phyloP scores from a whole-genome alignment of 1,284 basidiomycete genomes.

The Puccinia hordei region DNA sequence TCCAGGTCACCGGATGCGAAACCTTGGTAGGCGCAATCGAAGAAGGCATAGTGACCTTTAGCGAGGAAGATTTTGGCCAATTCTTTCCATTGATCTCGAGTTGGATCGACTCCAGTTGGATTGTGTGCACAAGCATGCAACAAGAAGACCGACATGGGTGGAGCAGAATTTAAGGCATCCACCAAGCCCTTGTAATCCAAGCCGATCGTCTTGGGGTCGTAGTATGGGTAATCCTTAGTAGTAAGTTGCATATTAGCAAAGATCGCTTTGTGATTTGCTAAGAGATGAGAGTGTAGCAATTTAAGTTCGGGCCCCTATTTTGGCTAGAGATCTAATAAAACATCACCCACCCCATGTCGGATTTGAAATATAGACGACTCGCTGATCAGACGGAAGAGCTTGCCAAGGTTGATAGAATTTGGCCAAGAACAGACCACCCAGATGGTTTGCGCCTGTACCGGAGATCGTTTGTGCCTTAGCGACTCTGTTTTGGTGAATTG shows the following conservation, averaged over 20 bases:
- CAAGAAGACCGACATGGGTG: slow-evolving; percentile 78
- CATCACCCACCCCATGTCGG: slow-evolving; percentile 84
- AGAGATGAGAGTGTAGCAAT: not conserved
- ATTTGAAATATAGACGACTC: slow-evolving; percentile 77
- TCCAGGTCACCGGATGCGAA: slow-evolving; percentile 80
- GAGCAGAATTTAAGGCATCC: slow-evolving; percentile 68
- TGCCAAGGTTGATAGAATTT: slow-evolving; percentile 75
- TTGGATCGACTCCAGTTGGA: slow-evolving; percentile 93
- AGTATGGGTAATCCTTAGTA: slow-evolving; percentile 82
- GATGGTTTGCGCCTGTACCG: slow-evolving; percentile 91
- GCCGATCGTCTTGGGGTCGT: slow-evolving; percentile 83
- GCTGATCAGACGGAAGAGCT: slow-evolving; percentile 61
- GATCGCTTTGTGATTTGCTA: slow-evolving; percentile 88
- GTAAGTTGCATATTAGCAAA: slow-evolving; percentile 79
- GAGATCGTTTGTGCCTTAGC: slow-evolving; percentile 85
- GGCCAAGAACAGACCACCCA: slow-evolving; percentile 84
- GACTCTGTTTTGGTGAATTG: slow-evolving; percentile 52
- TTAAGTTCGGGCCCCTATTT: slow-evolving; percentile 42
- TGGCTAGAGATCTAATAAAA: slow-evolving; percentile 50
- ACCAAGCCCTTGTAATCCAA: slow-evolving; percentile 80
- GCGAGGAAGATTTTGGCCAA: slow-evolving; percentile 74
- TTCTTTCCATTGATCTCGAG: slow-evolving; percentile 79
- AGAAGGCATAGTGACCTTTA: slow-evolving; percentile 84
- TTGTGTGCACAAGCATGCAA: slow-evolving; percentile 94
- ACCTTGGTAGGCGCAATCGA: slow-evolving; percentile 94